Evolutionary conservation across 148 eudicot genomes (phyloP).

Genomic region (Polygonum aviculare): DNA sequence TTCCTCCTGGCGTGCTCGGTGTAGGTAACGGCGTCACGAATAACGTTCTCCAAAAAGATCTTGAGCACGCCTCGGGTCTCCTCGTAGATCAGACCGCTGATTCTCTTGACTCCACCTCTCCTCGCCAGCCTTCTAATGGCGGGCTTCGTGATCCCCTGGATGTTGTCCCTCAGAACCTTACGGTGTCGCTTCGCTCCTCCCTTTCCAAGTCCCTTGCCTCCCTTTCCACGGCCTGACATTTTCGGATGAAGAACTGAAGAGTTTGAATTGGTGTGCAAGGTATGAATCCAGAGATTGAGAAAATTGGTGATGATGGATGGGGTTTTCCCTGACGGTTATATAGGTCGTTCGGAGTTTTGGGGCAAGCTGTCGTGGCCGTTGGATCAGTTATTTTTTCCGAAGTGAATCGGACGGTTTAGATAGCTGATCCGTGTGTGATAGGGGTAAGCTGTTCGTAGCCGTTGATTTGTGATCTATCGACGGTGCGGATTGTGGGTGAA

Average conservation of each 20-base stretch:
- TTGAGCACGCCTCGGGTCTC: conserved; percentile 12
- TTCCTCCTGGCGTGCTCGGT: too few species aligned
- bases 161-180: too few species aligned
- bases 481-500: not conserved
- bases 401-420: not conserved
- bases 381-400: not conserved
- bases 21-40: not conserved
- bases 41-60: conserved; percentile 13
- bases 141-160: too few species aligned
- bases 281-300: not conserved
- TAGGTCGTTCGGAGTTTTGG: not conserved
- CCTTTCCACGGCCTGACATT: too few species aligned
- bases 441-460: not conserved
- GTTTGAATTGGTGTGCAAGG: not conserved
- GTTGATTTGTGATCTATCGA: not conserved
- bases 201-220: too few species aligned
- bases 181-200: too few species aligned
- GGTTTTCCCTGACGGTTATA: not conserved
- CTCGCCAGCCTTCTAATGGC: conserved; percentile 2
- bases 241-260: not conserved
- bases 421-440: not conserved
- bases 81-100: conserved; percentile 13
- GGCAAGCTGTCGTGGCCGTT: not conserved
- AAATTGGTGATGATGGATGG: not conserved
- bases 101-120: conserved; percentile 13